Evolutionary conservation across 2,329 filamentous ascomycete genomes (phyloP), one percentile per base, ranked within the genome.

Genomic region (Chaetomiaceae sp.): DNA sequence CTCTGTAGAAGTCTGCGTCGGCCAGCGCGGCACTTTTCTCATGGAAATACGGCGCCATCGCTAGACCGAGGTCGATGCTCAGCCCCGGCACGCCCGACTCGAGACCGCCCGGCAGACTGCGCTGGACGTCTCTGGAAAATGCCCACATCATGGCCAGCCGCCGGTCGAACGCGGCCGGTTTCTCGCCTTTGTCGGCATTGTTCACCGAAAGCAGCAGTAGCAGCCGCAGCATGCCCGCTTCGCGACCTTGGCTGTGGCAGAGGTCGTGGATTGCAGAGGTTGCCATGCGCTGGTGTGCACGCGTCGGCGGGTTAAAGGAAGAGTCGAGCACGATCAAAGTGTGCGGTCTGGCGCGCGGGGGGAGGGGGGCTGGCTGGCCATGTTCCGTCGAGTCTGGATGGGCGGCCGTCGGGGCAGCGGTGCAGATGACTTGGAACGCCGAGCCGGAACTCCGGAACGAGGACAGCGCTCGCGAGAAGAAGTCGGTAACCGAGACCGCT

Each of bases 21-120:
- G 70, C 66, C 22, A 90, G 79, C 1, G 78, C 79, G 11, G 59
- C 55, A 7, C 79, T 78, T 66, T 91, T 91, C 58, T 83, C 81
- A 48, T 79, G 78, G 57, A 91, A 93, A 60, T 83, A 89, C 0
- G 86, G 83, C 57, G 77, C 72, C 29, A 76, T 84, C 0, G 84
- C 88, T 2, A 93, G 72, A 2, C 74, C 85, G 30, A 91, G 74
- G 54, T 90, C 86, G 4, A 82, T 65, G 22, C 67, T 63, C 3
- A 44, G 11, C 14, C 42, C 38, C 12, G 35, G 12, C 6, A 24
- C 5, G 9, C 15, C 20, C 17, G 32, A 14, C 34, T 24, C 22
- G n/a, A 22, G 22, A 11, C 14, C 35, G 11, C 5, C 38, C 24
- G n/a, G 18, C 20, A 63, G 36, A n/a, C 53, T 52, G 4, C 47